These are phyloP conservation scores for Echinochloa phyllopogon DNA, from an alignment of 176 grass and related monocot genomes.

Conservation along the genomic window DNA sequence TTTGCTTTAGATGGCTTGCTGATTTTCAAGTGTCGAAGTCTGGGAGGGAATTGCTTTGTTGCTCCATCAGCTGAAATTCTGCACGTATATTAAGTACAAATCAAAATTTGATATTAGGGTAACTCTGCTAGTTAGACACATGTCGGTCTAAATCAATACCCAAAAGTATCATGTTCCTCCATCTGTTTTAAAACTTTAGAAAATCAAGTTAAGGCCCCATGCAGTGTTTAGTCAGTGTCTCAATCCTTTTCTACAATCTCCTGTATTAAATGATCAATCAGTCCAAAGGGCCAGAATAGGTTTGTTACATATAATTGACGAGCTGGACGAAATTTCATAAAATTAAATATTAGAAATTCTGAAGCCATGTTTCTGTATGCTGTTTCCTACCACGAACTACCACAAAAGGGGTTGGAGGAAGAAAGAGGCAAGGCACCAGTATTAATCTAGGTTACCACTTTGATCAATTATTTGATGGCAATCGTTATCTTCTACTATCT, in stretches of 20 bases:
- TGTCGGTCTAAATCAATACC: background rate
- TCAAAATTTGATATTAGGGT: background rate
- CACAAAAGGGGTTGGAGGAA: too few relatives aligned
- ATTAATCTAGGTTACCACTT: background rate
- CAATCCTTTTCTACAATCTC: background rate
- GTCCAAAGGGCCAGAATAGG: background rate
- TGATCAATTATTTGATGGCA: background rate
- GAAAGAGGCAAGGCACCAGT: background rate
- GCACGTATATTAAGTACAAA: background rate
- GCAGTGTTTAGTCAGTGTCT: background rate
- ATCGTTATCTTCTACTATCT: background rate
- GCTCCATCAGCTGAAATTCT: background rate
- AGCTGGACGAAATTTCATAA: background rate
- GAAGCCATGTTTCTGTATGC: background rate
- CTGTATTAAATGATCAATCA: background rate
- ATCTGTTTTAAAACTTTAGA: background rate
- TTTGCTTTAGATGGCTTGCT: background rate
- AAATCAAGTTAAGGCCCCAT: background rate
- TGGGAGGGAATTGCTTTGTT: background rate
- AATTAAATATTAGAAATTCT: background rate
- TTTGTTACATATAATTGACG: background rate
- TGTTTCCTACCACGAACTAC: too few relatives aligned
- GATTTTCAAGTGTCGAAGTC: background rate
- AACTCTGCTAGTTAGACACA: background rate
- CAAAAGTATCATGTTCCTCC: background rate